phyloP scores from a whole-genome alignment of 1,284 basidiomycete genomes.

The Sporisorium graminicola region DNA sequence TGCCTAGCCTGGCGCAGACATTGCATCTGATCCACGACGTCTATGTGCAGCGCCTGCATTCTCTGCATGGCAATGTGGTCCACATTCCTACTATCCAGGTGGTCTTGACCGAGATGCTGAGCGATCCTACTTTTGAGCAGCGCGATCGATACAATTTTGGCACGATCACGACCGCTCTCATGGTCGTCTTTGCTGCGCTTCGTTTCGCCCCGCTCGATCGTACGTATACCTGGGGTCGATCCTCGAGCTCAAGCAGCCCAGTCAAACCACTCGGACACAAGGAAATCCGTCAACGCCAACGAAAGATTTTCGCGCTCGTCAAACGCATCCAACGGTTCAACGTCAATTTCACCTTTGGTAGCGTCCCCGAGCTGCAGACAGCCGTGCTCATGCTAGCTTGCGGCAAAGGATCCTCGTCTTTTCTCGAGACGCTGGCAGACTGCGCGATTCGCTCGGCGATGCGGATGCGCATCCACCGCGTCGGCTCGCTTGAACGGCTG shows the following conservation, averaged over 20 bases:
- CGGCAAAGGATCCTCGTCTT: slow-evolving; percentile 30
- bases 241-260: slow-evolving; percentile 3
- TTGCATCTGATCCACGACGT: slow-evolving; percentile 34
- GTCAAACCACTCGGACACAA: slow-evolving; percentile 30
- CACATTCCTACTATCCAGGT: slow-evolving; percentile 30
- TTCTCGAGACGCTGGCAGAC: slow-evolving; percentile 32
- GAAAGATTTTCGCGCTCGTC: slow-evolving; percentile 34
- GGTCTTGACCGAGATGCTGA: slow-evolving; percentile 31
- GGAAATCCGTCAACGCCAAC: slow-evolving; percentile 31
- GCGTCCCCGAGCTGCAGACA: slow-evolving; percentile 33
- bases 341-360: slow-evolving; percentile 23
- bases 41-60: slow-evolving; percentile 32
- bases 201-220: slow-evolving; percentile 34
- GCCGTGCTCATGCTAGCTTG: slow-evolving; percentile 35
- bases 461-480: slow-evolving; percentile 48
- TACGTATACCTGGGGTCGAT: slow-evolving; percentile 17
- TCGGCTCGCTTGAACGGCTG: slow-evolving; percentile 26
- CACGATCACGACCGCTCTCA: slow-evolving; percentile 32
- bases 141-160: slow-evolving; percentile 34
- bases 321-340: slow-evolving; percentile 41
- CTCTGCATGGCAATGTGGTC: slow-evolving; percentile 35
- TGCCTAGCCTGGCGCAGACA: slow-evolving; percentile 22
- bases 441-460: slow-evolving; percentile 42
- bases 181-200: slow-evolving; percentile 39
- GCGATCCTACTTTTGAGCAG: slow-evolving; percentile 26